Evolutionary conservation across 495 filamentous ascomycete species (phyloP).

Genomic region (Niebla homalea): DNA sequence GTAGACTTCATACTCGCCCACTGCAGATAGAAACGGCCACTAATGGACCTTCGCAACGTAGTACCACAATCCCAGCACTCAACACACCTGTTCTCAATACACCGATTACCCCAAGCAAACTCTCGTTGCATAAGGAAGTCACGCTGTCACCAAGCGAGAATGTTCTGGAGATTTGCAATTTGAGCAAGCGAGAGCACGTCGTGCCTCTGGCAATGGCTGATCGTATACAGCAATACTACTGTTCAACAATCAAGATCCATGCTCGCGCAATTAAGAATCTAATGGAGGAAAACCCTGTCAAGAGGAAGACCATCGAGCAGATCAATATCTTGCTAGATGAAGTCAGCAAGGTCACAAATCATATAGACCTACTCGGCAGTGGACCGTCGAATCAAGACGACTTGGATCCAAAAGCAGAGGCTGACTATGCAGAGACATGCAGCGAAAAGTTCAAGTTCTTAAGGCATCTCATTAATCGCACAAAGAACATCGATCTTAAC

Average conservation of each 20-base stretch:
- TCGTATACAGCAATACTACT: slow-evolving; percentile 19
- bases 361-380: slow-evolving; percentile 40
- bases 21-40: slow-evolving; percentile 4
- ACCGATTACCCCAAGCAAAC: slow-evolving; percentile 13
- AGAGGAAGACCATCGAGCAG: slow-evolving; percentile 15
- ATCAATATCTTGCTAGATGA: slow-evolving; percentile 29
- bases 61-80: slow-evolving; percentile 1
- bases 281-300: slow-evolving; percentile 6
- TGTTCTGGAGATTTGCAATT: slow-evolving; percentile 4
- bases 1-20: slow-evolving; percentile 9
- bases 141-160: slow-evolving; percentile 1
- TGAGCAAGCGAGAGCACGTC: slow-evolving; percentile 15
- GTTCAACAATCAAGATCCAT: slow-evolving; percentile 15
- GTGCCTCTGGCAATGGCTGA: slow-evolving; percentile 18
- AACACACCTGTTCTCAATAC: slow-evolving; percentile 8
- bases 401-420: slow-evolving; percentile 29
- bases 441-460: slow-evolving; percentile 48
- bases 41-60: neutral
- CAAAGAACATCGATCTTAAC: slow-evolving; percentile 29
- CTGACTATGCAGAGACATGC: slow-evolving; percentile 40
- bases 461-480: slow-evolving; percentile 34
- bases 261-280: slow-evolving; percentile 12
- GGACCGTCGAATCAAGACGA: slow-evolving; percentile 25
- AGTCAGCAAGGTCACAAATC: slow-evolving; percentile 36
- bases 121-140: slow-evolving; percentile 13